Evolutionary conservation across 768 basidiomycete species (phyloP).

Genomic region (Naganishia friedmannii): DNA sequence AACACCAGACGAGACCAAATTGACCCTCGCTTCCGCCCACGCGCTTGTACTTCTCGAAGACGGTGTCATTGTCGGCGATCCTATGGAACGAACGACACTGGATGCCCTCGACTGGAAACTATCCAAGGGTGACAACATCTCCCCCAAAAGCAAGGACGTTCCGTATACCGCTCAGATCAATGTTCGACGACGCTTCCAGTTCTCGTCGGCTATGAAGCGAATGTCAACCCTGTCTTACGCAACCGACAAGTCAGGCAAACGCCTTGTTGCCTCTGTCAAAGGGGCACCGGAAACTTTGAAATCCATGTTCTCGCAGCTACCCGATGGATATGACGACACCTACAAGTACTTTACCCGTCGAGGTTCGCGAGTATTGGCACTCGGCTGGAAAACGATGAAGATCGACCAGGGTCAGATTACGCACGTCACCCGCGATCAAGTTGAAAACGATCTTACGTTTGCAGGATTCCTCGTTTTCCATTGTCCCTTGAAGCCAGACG

Average conservation of each 20-base stretch:
- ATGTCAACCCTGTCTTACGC: slow-evolving; percentile 80
- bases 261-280: slow-evolving; percentile 65
- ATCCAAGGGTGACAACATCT: slow-evolving; percentile 66
- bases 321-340: slow-evolving; percentile 81
- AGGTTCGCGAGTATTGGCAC: slow-evolving; percentile 87
- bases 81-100: slow-evolving; percentile 97
- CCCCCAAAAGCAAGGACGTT: slow-evolving; percentile 59
- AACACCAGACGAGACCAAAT: slow-evolving; percentile 70
- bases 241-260: slow-evolving; percentile 36
- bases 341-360: slow-evolving; percentile 91
- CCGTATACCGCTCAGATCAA: slow-evolving; percentile 57
- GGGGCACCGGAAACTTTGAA: slow-evolving; percentile 97
- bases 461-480: slow-evolving; percentile 99
- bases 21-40: slow-evolving; percentile 89
- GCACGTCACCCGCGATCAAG: slow-evolving; percentile 73
- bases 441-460: slow-evolving; percentile 75
- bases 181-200: slow-evolving; percentile 91
- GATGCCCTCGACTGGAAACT: slow-evolving; percentile 87
- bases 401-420: slow-evolving; percentile 78
- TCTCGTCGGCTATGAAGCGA: slow-evolving; percentile 93
- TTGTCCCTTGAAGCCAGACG: slow-evolving; percentile 92
- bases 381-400: slow-evolving; percentile 82
- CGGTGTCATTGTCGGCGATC: slow-evolving; percentile 89
- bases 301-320: slow-evolving; percentile 71
- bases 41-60: slow-evolving; percentile 92